Percentiles rank a stretch among this genome's conserved stretches.
Evolutionary conservation across 768 basidiomycete genomes (phyloP).

Genomic region (Lentinula edodes): DNA sequence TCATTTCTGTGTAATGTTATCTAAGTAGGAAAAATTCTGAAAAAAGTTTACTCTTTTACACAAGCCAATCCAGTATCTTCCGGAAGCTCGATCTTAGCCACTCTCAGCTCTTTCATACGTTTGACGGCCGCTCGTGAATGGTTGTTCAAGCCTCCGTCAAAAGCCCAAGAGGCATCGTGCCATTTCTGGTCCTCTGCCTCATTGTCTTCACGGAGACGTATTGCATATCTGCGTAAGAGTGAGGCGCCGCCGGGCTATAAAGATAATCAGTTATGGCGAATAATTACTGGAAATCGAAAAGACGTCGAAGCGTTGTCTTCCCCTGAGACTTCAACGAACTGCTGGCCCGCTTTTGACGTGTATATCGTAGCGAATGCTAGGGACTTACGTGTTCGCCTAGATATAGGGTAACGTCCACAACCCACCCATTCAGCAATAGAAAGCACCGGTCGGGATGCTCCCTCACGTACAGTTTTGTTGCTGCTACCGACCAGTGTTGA

Average conservation of each 20-base stretch:
- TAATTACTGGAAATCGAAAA: neutral
- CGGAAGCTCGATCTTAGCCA: constrained; percentile 28
- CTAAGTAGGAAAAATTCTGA: too few species aligned
- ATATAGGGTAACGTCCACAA: constrained; percentile 58
- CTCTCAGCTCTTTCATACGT: constrained; percentile 40
- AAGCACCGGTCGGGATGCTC: constrained; percentile 35
- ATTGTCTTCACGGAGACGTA: constrained; percentile 12
- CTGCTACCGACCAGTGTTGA: constrained; percentile 31
- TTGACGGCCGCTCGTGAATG: constrained; percentile 56
- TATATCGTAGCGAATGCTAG: neutral
- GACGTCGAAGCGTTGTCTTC: too few species aligned
- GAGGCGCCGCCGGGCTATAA: constrained; percentile 57
- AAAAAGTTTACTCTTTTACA: too few species aligned
- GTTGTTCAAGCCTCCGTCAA: constrained; percentile 67
- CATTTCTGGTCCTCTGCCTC: constrained; percentile 13
- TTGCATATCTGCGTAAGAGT: constrained; percentile 47
- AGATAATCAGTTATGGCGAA: neutral
- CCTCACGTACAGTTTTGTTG: constrained; percentile 11
- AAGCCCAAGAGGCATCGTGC: constrained; percentile 56
- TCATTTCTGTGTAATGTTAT: too few species aligned
- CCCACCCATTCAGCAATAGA: constrained; percentile 53
- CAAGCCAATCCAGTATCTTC: too few species aligned
- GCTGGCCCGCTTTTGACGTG: too few species aligned
- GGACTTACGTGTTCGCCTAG: constrained; percentile 62
- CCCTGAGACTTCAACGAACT: too few species aligned